Conservation (phyloP, 2,329 filamentous ascomycete species). For the Aspergillus bombycis region DNA sequence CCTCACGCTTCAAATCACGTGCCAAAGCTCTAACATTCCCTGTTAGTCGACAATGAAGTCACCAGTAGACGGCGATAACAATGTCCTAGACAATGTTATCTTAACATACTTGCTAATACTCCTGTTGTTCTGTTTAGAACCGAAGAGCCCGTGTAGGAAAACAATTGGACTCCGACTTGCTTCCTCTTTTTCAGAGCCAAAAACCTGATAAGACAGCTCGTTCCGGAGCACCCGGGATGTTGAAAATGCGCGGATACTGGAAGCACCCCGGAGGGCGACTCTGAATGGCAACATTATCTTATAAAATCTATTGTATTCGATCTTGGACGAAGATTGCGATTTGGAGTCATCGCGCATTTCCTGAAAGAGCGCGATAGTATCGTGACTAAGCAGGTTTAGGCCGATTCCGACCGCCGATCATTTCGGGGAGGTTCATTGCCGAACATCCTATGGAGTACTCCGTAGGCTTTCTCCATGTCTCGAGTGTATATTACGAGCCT, state of each 20-base stretch:
- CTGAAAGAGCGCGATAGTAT: not conserved
- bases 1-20: slow-evolving; percentile 74
- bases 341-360: slow-evolving; percentile 4
- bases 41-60: not conserved
- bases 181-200: slow-evolving; percentile 38
- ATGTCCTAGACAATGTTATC: not conserved
- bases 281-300: slow-evolving; percentile 19
- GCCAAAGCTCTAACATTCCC: slow-evolving; percentile 63
- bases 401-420: slow-evolving; percentile 2
- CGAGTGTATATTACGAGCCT: not conserved
- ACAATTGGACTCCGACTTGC: slow-evolving; percentile 66
- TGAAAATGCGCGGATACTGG: slow-evolving; percentile 34
- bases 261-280: slow-evolving; percentile 16
- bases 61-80: not conserved
- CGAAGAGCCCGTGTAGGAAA: slow-evolving; percentile 90
- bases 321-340: not conserved
- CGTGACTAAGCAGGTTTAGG: slow-evolving; percentile 3
- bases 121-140: slow-evolving; percentile 93
- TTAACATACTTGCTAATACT: slow-evolving; percentile 88
- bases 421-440: not conserved
- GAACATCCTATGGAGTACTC: not conserved
- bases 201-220: slow-evolving; percentile 41
- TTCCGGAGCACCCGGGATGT: slow-evolving; percentile 30
- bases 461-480: not conserved
- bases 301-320: not conserved